Evolutionary conservation across 805 yeast species (phyloP), one percentile per base, ranked within the genome.

Genomic region (Dipodascopsis tothii): DNA sequence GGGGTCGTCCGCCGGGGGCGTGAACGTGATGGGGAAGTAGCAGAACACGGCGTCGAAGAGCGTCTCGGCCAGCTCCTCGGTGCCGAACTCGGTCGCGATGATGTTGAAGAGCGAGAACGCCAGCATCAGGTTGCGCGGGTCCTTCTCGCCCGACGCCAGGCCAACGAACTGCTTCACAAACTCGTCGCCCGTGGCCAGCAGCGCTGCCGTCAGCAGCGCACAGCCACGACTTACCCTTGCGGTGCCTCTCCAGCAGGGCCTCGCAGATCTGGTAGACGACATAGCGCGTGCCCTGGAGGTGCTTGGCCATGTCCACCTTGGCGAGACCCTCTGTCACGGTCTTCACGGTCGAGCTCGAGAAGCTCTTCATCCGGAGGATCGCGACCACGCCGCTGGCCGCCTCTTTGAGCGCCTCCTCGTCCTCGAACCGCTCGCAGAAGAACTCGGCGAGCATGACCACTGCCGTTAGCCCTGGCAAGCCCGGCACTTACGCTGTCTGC

Each of bases 11-110:
- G 97, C 95, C 1, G 97, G 95, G 17, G 58, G 57, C 45, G 79
- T 80, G 65, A 94, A 92, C 1, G 96, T 83, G 35, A 92, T 88
- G 9, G 99, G 99, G 67, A 90, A 92, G 65, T 92, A 92, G 63
- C 98, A 92, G 60, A 90, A 94, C 33, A 85, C 70, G 28, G 83
- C 77, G 60, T 92, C 98, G 60, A 88, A 94, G 46, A 92, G 61
- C 6, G 84, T 85, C 44, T 49, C 54, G 2, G 17, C 41, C 11
- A 18, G 25, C 3, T 75, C 67, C 2, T 67, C 64, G 3, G 68
- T 59, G 14, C 60, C 50, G 21, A 77, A 65, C 2, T 54, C 55
- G 18, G 58, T 46, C 17, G 78, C 68, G 11, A 88, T 73, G 3
- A 41, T 34, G 9, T 61, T 52, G 51, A 80, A 77, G 35, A 86